Evolutionary conservation across 2,329 filamentous ascomycete species (phyloP).

Genomic region (Botryotinia convoluta): DNA sequence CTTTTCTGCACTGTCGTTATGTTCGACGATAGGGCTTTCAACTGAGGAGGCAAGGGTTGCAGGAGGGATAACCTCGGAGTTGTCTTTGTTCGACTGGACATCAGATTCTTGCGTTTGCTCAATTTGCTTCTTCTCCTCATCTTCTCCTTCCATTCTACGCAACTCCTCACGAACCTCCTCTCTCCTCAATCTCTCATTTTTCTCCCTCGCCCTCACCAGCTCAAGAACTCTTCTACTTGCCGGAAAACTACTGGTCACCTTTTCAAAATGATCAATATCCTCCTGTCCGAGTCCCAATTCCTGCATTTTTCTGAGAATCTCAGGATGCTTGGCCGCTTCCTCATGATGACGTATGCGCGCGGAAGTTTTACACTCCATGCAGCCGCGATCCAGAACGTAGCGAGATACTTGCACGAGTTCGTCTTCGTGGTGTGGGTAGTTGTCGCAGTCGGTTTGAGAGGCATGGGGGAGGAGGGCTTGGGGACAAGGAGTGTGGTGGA

Average conservation of each 20-base stretch:
- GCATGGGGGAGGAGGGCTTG: not conserved
- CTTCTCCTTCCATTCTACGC: fast-evolving
- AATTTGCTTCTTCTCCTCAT: fast-evolving
- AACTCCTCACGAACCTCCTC: too few relatives aligned
- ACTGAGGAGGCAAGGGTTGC: fast-evolving
- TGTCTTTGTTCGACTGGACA: fast-evolving
- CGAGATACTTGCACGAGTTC: not conserved
- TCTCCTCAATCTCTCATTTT: not conserved
- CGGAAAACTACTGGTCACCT: not conserved
- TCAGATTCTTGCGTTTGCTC: not conserved
- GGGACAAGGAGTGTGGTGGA: not conserved
- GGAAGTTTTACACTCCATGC: not conserved
- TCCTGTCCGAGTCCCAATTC: not conserved
- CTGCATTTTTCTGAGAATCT: not conserved
- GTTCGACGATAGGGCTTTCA: not conserved
- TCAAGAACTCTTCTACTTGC: not conserved
- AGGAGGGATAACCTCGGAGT: not conserved
- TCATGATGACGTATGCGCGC: fast-evolving
- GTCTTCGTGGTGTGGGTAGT: not conserved
- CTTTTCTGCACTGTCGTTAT: not conserved
- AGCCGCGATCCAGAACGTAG: not conserved
- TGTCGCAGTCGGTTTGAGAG: not conserved
- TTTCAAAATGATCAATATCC: not conserved
- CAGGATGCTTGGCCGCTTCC: fast-evolving
- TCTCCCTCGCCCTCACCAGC: not conserved